Evolutionary conservation across 2,329 filamentous ascomycete genomes (phyloP).

Genomic region (Fusarium sp.): DNA sequence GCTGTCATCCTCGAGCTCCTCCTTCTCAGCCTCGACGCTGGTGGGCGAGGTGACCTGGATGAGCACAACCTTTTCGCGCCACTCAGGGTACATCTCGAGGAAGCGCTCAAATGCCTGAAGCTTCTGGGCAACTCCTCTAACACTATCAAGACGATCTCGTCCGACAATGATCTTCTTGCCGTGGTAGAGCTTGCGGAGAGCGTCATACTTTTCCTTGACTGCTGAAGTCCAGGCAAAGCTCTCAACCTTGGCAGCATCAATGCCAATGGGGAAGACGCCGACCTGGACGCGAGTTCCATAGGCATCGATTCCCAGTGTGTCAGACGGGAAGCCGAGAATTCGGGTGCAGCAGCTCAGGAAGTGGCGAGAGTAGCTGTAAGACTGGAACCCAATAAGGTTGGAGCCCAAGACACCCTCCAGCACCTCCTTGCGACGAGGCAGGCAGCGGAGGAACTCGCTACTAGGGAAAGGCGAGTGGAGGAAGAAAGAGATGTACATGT

Average conservation of each 20-base stretch:
- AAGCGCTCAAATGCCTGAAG: constrained; percentile 94
- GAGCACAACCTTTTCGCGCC: constrained; percentile 90
- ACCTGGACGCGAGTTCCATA: constrained; percentile 91
- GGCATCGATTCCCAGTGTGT: constrained; percentile 85
- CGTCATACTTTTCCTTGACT: constrained; percentile 77
- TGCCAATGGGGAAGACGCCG: constrained; percentile 94
- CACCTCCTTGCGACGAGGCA: constrained; percentile 89
- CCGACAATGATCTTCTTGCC: constrained; percentile 96
- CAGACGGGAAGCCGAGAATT: constrained; percentile 90
- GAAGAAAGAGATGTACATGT: constrained; percentile 95
- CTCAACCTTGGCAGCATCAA: constrained; percentile 86
- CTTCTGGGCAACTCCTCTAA: constrained; percentile 95
- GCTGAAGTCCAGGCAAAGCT: constrained; percentile 77
- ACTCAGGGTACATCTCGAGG: constrained; percentile 89
- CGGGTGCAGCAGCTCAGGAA: constrained; percentile 95
- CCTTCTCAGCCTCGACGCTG: constrained; percentile 80
- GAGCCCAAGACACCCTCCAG: constrained; percentile 90
- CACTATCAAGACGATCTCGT: constrained; percentile 91
- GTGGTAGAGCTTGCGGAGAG: constrained; percentile 81
- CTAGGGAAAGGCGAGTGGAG: constrained; percentile 95
- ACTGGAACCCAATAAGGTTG: constrained; percentile 95
- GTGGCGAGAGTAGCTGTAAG: constrained; percentile 93
- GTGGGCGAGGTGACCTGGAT: constrained; percentile 96
- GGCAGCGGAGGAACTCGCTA: constrained; percentile 92
- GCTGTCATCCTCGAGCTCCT: constrained; percentile 72